phyloP scores from a whole-genome alignment of 75 land plant genomes.

The Selaginella moellendorffii region DNA sequence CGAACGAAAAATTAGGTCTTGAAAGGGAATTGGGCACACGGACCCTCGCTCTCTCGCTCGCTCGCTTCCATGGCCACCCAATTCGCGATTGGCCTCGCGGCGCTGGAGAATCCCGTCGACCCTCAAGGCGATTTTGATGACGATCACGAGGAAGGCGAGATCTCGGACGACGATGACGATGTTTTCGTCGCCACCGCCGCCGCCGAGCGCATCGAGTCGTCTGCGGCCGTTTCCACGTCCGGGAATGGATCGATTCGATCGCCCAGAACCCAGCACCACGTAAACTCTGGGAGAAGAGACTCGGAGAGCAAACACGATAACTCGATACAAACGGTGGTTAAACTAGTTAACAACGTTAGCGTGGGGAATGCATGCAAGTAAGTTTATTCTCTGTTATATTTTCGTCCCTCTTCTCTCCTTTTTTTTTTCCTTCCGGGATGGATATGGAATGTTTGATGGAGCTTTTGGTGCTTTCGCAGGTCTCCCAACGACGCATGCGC shows the following conservation, averaged over 20 bases:
- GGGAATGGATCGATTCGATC: not conserved
- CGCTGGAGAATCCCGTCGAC: no score
- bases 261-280: not conserved
- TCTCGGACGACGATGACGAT: constrained; percentile 18
- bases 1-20: no score
- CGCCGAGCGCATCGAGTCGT: not conserved
- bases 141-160: constrained; percentile 31
- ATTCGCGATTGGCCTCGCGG: no score
- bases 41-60: no score
- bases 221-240: not conserved
- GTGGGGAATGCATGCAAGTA: not conserved
- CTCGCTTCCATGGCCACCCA: no score
- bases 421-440: no score
- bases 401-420: constrained; percentile 1
- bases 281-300: not conserved
- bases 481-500: constrained; percentile 26
- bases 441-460: not conserved
- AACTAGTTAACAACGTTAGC: not conserved
- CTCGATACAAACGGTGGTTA: not conserved
- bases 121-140: no score
- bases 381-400: not conserved
- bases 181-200: not conserved
- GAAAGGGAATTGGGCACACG: no score
- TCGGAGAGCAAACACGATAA: not conserved
- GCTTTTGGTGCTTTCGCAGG: constrained; percentile 19